Evolutionary conservation across 73 alveolate genomes (phyloP), one percentile per base, ranked within the genome.

Genomic region (Paramecium tetraurelia): DNA sequence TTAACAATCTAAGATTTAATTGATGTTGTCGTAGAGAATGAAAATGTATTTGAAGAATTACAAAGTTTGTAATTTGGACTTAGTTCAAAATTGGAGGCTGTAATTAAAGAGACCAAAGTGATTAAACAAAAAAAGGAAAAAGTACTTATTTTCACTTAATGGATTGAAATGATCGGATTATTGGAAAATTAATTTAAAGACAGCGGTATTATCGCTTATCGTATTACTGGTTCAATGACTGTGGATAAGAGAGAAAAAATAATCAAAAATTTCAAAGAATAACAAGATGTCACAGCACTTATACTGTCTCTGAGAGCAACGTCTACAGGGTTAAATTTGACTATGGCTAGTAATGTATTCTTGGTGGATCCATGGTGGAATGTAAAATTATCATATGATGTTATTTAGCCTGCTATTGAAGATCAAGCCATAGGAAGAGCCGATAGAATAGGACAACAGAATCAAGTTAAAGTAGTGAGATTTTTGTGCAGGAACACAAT

Each of bases 361-460:
- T 16, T 89, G 22, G 84, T 89, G 27, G 94, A 89, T 89, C 94
- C 94, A 21, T 89, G 94, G 94, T 89, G 94, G 94, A 89, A 89
- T 44, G 93, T 75, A 75, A 14, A 6, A 63, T 11, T 22, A 22
- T 6, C 5, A 59, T 58, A 1, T 3, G 0, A 12, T 53, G 6
- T 53, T 7, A 16, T 31, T 63, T 75, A 75, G 87, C 90, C 89
- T 11, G 94, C 94, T 2, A 43, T 89, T 58, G 94, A 89, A 71
- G 94, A 83, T 89, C 35, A 89, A 71, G 94, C 94, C 5, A 83
- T 89, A 14, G 94, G 87, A n/a, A 89, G 94, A 89, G 77, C 76
- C 10, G 75, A 89, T 46, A 89, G 94, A 89, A 89, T 89, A 11
- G 94, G 94, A 14, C 16, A 89, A 89, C 7, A 41, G n/a, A 20